Base-by-base conservation (phyloP, 2,329 filamentous ascomycete species). In the Hypocrella siamensis region DNA sequence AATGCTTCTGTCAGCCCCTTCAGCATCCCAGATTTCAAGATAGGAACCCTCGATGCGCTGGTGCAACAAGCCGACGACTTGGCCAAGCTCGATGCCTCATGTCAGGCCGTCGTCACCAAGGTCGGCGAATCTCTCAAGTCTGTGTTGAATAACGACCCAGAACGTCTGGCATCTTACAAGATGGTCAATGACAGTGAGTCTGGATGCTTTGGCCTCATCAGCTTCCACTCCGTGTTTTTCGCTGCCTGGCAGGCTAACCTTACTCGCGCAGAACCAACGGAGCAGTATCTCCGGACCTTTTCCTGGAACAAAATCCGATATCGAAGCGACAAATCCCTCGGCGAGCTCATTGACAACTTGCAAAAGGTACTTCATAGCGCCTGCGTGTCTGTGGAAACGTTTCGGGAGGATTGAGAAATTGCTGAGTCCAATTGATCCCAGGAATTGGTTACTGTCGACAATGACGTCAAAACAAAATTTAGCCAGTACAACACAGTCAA, bases 271-370 rank as follows among this genome's bases (percentile, higher is more conserved):
- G 88, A 93, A 56, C 86, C 90, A n/a, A 85, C 88, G 38, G 88
- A 94, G 46, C 79, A 88, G 52, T 98, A 96, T 52, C 63, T 98
- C 28, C 74, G 77, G 49, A 77, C 70, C 34, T 98, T 96, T 57
- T 70, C 74, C 42, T 98, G 90, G 90, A 96, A 96, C 62, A 94
- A 90, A 58, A 83, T 93, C 58, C 90, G 93, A 53, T 98, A 96
- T 57, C 77, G 90, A 46, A 79, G 82, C 39, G 90, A 98, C 56
- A 92, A 88, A 54, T 73, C 88, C 31, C 70, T 98, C 38, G 70
- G 75, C 34, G 88, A 96, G 50, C 66, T 96, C 37, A 79, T 94
- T 45, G 80, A 85, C 53, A 77, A 76, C 26, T 61, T 98, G 36
- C 84, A 93, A 51, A 94, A 93, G 73, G 83, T 83, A 16, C 15